phyloP scores from a whole-genome alignment of 2,329 filamentous ascomycete genomes.

The Leptographium flavum region DNA sequence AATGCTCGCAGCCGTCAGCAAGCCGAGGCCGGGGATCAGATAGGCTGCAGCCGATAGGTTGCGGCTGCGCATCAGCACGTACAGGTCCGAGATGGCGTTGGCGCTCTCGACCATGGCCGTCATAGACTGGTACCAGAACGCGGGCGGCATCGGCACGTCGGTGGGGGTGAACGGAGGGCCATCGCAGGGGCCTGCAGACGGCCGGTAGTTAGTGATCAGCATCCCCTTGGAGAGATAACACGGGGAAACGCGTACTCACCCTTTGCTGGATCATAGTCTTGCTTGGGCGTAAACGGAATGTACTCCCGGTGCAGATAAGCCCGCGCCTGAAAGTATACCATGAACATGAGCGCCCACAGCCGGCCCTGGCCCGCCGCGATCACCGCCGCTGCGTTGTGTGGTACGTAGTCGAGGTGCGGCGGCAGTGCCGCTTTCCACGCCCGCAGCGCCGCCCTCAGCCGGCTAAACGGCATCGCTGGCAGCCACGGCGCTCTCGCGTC shows the following conservation, averaged over 20 bases:
- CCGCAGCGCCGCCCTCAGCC: not conserved
- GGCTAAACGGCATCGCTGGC: not conserved
- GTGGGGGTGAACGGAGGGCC: not conserved
- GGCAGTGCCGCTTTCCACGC: not conserved
- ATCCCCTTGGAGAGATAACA: no score
- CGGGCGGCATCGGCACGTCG: not conserved
- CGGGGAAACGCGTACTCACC: not conserved
- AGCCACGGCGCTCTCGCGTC: not conserved
- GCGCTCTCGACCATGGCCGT: not conserved
- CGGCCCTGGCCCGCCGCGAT: not conserved
- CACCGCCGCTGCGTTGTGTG: not conserved
- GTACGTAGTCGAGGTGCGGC: not conserved
- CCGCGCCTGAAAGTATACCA: not conserved
- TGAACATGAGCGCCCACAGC: not conserved
- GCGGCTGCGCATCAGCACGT: not conserved
- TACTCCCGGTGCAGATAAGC: not conserved
- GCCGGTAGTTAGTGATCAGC: no score
- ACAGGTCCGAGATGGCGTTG: not conserved
- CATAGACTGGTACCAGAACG: not conserved
- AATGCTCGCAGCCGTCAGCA: not conserved
- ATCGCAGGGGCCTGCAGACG: not conserved
- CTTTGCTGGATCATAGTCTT: not conserved
- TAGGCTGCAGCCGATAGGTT: not conserved
- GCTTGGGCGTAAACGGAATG: not conserved
- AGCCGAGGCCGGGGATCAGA: not conserved